phyloP scores from a whole-genome alignment of 139 green algal species.

The Gonium pectorale region DNA sequence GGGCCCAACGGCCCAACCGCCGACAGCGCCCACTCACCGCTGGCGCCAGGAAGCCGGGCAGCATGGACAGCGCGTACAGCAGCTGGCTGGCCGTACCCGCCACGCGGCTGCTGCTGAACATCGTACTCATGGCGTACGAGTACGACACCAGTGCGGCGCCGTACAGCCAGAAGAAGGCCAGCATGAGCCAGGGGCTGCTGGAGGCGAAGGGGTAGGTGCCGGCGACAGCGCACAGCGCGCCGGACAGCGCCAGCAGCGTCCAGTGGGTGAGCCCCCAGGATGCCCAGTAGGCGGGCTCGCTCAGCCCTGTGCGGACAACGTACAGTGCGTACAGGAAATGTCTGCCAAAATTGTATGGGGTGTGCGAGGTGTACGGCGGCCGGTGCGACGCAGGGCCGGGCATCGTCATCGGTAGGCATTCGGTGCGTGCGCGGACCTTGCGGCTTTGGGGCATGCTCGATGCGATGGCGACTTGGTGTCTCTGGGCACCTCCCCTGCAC shows the following conservation, averaged over 20 bases:
- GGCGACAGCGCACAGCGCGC: slow-evolving; percentile 70
- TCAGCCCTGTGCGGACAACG: slow-evolving; percentile 44
- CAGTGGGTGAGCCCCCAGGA: slow-evolving; percentile 81
- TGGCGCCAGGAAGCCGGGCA: slow-evolving; percentile 70
- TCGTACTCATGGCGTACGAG: slow-evolving; percentile 74
- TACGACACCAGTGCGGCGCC: slow-evolving; percentile 75
- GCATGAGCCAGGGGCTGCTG: slow-evolving; percentile 60
- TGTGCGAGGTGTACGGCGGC: not conserved
- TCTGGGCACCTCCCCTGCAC: too few relatives aligned
- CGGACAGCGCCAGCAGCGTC: slow-evolving; percentile 63
- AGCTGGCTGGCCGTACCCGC: slow-evolving; percentile 73
- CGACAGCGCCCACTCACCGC: not conserved
- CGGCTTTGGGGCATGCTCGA: too few relatives aligned
- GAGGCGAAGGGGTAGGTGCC: slow-evolving; percentile 60
- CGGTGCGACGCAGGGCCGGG: too few relatives aligned
- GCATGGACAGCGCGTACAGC: slow-evolving; percentile 78
- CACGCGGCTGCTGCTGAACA: slow-evolving; percentile 76
- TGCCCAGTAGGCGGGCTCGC: slow-evolving; percentile 74
- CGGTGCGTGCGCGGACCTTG: too few relatives aligned
- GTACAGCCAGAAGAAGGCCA: slow-evolving; percentile 77
- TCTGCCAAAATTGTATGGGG: too few relatives aligned
- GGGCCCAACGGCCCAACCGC: too few relatives aligned
- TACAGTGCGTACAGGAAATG: not conserved
- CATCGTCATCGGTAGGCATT: too few relatives aligned
- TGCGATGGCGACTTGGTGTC: too few relatives aligned